Evolutionary conservation across 352 stramenopile genomes (phyloP), one percentile per base, ranked within the genome.

Genomic region (Globisporangium paroecandrum): DNA sequence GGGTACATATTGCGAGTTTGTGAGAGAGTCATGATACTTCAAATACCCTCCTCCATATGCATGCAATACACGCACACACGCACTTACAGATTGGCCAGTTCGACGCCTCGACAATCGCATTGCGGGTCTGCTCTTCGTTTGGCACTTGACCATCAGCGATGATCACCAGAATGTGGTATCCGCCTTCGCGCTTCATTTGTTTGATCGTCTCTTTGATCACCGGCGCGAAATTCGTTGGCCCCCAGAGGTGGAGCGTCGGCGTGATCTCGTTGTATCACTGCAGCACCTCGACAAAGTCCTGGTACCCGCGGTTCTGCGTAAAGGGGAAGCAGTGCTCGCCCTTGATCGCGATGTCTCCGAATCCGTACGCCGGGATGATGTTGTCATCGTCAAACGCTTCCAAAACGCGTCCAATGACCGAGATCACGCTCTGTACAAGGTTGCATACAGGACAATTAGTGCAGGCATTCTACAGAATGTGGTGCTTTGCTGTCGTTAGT

Each of bases 381-480:
- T 88, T 85, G 63, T 94, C 87, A 61, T 94, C 87, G 63, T 93
- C 87, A 34, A 94, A 93, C 27, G 81, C 74, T 57, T 88, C 84
- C 4, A 94, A 69, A 20, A 89, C 83, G 24, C 76, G 78, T 15
- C 83, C 83, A n/a, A 94, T 87, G 22, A 89, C 73, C n/a, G 75
- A 88, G 61, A 95, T 91, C 1, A 90, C 87, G 20, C 69, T 83
- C 84, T 93, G 36, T 8, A 65, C 1, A 34, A 43, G 32, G 20
- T 12, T 41, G 29, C 4, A 32, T 4, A 13, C 8, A 63, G 20
- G 6, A 64, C 32, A 46, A 18, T 46, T 46, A 15, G 62, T 47
- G 66, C 4, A 51, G 51, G 15, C 25, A 58, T 36, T 18, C 29
- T 4, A 32, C 29, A 47, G 7, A 32, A 51, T 27, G 41, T 34